A percentile compares a stretch with the other conserved stretches of the same genome.
Conservation (phyloP, 495 filamentous ascomycete genomes). For the Penicillium parvum region DNA sequence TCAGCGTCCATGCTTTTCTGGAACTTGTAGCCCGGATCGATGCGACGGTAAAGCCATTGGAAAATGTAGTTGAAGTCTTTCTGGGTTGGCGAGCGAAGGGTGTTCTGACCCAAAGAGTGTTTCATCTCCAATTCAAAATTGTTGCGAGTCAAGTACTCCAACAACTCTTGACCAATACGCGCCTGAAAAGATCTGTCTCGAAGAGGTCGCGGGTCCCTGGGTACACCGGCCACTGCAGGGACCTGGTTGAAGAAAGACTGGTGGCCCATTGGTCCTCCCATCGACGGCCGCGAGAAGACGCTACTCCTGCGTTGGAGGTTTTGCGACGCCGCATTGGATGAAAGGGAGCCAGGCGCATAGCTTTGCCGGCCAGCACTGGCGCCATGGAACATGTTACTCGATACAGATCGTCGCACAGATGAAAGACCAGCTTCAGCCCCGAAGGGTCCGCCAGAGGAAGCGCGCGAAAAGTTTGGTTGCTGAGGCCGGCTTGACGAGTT, state of each 20-base stretch:
- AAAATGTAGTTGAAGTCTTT: slow-evolving; percentile 98
- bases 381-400: slow-evolving; percentile 61
- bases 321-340: slow-evolving; percentile 41
- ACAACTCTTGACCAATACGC: slow-evolving; percentile 79
- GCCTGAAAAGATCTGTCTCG: slow-evolving; percentile 74
- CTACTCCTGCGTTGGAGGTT: slow-evolving; percentile 72
- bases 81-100: slow-evolving; percentile 87
- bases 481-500: slow-evolving; percentile 84
- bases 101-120: slow-evolving; percentile 79
- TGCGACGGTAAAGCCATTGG: slow-evolving; percentile 92
- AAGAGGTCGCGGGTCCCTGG: slow-evolving; percentile 83
- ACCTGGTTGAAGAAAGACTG: slow-evolving; percentile 91
- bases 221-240: slow-evolving; percentile 70
- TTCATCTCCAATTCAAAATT: slow-evolving; percentile 99
- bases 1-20: slow-evolving; percentile 90
- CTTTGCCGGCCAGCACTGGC: slow-evolving; percentile 59
- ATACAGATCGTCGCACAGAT: slow-evolving; percentile 83
- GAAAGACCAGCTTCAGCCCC: slow-evolving; percentile 69
- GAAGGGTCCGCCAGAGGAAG: slow-evolving; percentile 72
- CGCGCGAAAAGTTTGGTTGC: slow-evolving; percentile 78
- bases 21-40: slow-evolving; percentile 89
- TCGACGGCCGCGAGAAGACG: slow-evolving; percentile 68
- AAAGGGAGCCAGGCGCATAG: slow-evolving; percentile 60
- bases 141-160: slow-evolving; percentile 84
- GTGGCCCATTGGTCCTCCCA: slow-evolving; percentile 58